These are phyloP conservation scores for Aspergillus homomorphus DNA, from an alignment of 495 filamentous ascomycete species.

Conservation along the genomic window DNA sequence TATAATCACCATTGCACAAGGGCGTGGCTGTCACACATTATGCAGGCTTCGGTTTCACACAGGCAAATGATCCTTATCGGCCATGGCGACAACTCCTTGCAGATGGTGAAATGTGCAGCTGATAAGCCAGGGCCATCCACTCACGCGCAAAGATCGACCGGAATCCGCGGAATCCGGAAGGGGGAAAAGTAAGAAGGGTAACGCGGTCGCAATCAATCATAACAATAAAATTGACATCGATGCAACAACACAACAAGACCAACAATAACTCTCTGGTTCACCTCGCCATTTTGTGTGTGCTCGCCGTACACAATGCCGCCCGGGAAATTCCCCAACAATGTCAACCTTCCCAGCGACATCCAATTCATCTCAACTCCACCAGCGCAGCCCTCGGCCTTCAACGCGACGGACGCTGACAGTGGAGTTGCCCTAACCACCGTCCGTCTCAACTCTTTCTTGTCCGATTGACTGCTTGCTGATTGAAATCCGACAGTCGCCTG, in stretches of 20 bases:
- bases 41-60: too few relatives aligned
- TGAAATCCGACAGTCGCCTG: constrained; percentile 44
- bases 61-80: neutral
- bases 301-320: too few relatives aligned
- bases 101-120: neutral
- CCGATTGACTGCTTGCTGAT: neutral
- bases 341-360: constrained; percentile 1
- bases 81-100: neutral
- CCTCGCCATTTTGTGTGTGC: too few relatives aligned
- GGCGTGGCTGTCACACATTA: neutral
- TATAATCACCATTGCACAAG: neutral
- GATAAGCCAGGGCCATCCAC: neutral
- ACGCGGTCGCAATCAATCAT: too few relatives aligned
- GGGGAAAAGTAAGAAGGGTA: too few relatives aligned
- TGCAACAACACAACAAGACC: too few relatives aligned
- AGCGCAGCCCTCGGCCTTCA: neutral
- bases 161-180: too few relatives aligned
- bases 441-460: neutral
- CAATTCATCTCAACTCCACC: neutral
- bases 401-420: neutral
- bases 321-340: neutral
- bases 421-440: neutral
- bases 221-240: too few relatives aligned
- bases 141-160: too few relatives aligned
- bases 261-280: too few relatives aligned